Evolutionary conservation across 257 asterid genomes (phyloP), one percentile per base, ranked within the genome.

Genomic region (Plantago elongata): DNA sequence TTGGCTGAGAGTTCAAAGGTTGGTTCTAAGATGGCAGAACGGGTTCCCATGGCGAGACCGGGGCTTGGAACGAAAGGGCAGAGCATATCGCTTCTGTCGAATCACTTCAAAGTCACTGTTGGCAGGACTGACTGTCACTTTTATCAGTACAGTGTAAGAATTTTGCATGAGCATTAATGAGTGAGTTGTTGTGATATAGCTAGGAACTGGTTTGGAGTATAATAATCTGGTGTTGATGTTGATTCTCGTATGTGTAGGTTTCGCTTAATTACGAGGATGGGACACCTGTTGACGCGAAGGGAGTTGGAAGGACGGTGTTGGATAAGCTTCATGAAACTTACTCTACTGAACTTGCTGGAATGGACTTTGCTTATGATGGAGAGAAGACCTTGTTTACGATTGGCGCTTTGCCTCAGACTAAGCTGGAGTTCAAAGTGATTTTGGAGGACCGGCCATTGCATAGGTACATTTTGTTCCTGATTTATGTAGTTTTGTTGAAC

Each of bases 311-410:
- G 47, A 81, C 15, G 51, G 60, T 88, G 7, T 56, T 88, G 0
- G 86, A 85, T 0, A 75, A 76, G 59, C 72, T 88, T 3, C 73
- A 77, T 1, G 76, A 69, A 3, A 85, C 88, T 0, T 85, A 88
- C 60, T 42, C 16, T 4, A 2, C 63, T 5, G 89, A 85, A 72
- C 73, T 85, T 1, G 71, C 61, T 17, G 74, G 82, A 0, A 83
- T 79, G 13, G 68, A 67, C 10, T 81, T 85, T 38, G 96, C 94
- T 0, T 88, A 88, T 51, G 94, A 88, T 62, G 96, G 96, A 6
- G 94, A 84, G 63, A 83, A 81, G 63, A 78, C 74, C 57, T 51
- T 88, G 64, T 88, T 83, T 64, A 88, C 95, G 0, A 50, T 85
- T 43, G 95, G 96, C 38, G 37, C 93, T n/a, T 60, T 88, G 59